These are phyloP conservation scores for Fraxinus baroniana DNA, from an alignment of 305 asterid species.

Conservation along the genomic window DNA sequence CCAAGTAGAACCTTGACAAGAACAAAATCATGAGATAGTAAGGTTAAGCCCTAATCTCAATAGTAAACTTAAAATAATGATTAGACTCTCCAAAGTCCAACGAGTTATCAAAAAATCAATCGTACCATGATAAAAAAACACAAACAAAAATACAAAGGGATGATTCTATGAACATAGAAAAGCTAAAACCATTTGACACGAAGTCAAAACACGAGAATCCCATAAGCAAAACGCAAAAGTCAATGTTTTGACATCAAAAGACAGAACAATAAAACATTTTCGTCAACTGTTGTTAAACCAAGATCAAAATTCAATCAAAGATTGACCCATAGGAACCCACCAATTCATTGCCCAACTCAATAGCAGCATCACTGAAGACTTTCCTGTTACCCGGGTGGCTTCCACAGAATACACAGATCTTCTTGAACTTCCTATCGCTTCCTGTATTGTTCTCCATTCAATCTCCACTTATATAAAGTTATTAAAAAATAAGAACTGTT, in stretches of 20 bases:
- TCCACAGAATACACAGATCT: slow-evolving; percentile 94
- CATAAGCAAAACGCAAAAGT: slow-evolving; percentile 9
- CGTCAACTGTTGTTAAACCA: slow-evolving; percentile 22
- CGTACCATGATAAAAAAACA: not conserved
- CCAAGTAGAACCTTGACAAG: slow-evolving; percentile 17
- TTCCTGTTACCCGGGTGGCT: slow-evolving; percentile 86
- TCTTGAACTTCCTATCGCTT: slow-evolving; percentile 66
- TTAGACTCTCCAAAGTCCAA: not conserved
- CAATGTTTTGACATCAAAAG: slow-evolving; percentile 21
- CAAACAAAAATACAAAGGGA: slow-evolving; percentile 12
- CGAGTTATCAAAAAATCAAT: not conserved
- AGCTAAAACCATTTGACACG: not conserved
- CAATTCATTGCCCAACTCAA: slow-evolving; percentile 91
- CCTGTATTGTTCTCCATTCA: slow-evolving; percentile 58
- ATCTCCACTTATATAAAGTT: not conserved
- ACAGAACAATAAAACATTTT: slow-evolving; percentile 5
- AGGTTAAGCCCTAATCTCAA: not conserved
- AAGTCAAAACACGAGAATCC: slow-evolving; percentile 23
- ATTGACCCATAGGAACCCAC: slow-evolving; percentile 46
- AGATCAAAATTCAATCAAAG: slow-evolving; percentile 24
- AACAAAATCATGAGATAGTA: not conserved
- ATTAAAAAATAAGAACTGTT: not conserved
- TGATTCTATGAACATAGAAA: not conserved
- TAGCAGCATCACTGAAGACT: slow-evolving; percentile 96
- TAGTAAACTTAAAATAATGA: not conserved